Conservation (phyloP, 108 stramenopile species). For the Cyclotella cryptica region DNA sequence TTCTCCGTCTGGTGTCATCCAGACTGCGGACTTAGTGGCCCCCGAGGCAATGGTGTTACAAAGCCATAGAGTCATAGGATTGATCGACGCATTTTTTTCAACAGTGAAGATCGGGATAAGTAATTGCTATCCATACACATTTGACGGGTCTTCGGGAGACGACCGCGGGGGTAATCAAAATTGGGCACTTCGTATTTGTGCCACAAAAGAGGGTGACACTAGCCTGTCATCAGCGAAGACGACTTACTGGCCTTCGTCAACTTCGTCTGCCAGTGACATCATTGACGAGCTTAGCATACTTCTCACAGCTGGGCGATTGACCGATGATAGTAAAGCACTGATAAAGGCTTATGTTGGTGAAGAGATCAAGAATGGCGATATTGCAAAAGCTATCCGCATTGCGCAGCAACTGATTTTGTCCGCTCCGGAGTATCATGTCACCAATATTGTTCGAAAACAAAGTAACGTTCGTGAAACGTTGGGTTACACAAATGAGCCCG, state of each 20-base stretch:
- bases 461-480: constrained; percentile 6
- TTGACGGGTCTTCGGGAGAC: constrained; percentile 14
- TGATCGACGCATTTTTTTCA: constrained; percentile 35
- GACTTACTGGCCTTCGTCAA: constrained; percentile 29
- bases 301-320: constrained; percentile 56
- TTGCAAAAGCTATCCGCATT: constrained; percentile 34
- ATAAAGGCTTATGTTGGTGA: constrained; percentile 28
- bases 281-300: constrained; percentile 60
- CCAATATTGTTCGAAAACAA: constrained; percentile 16
- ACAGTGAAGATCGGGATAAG: constrained; percentile 47
- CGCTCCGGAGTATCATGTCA: constrained; percentile 58
- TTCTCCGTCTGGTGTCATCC: constrained; percentile 32
- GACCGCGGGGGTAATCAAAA: neutral
- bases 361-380: constrained; percentile 19
- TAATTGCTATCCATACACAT: constrained; percentile 16
- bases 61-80: constrained; percentile 11
- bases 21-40: constrained; percentile 23
- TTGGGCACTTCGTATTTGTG: neutral
- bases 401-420: constrained; percentile 54
- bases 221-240: constrained; percentile 17
- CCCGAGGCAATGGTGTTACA: constrained; percentile 51
- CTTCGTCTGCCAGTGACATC: constrained; percentile 29
- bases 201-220: constrained; percentile 28
- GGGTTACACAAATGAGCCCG: constrained; percentile 16
- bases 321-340: constrained; percentile 15